Percentiles rank a stretch among this genome's conserved stretches.
These are phyloP conservation scores for Xylaria sp. DNA, from an alignment of 2,329 filamentous ascomycete species.

Conservation along the genomic window DNA sequence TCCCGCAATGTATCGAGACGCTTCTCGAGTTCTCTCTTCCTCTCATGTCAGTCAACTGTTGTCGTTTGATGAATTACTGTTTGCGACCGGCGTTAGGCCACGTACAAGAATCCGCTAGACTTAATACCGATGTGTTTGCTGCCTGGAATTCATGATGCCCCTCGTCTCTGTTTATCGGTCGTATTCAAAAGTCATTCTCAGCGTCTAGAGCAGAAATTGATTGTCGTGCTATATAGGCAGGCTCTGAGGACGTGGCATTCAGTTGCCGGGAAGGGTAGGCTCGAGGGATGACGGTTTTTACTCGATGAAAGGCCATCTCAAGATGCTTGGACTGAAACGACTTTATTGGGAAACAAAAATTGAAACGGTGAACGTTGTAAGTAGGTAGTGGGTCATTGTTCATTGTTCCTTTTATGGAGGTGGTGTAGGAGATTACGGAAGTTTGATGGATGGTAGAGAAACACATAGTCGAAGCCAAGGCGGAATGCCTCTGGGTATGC, in stretches of 20 bases:
- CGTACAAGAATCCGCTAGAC: conserved; percentile 58
- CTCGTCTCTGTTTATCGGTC: conserved; percentile 24
- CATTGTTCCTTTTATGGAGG: conserved; percentile 1
- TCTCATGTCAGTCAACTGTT: conserved; percentile 47
- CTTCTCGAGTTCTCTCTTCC: conserved; percentile 43
- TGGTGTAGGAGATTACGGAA: conserved; percentile 3
- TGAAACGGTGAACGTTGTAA: conserved; percentile 1
- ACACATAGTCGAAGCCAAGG: conserved; percentile 19
- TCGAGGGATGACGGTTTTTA: conserved; percentile 14
- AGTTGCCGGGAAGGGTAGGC: not conserved
- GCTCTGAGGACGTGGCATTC: not conserved
- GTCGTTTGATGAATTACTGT: conserved; percentile 46
- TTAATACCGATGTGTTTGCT: conserved; percentile 57
- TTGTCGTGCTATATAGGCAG: not conserved
- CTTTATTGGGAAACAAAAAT: conserved; percentile 6
- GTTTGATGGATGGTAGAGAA: conserved; percentile 27
- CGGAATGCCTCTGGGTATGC: conserved; percentile 18
- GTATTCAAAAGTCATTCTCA: conserved; percentile 10
- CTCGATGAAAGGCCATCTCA: conserved; percentile 8
- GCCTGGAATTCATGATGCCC: conserved; percentile 37
- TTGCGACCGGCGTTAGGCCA: conserved; percentile 46
- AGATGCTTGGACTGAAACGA: conserved; percentile 20
- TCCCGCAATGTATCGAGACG: conserved; percentile 30
- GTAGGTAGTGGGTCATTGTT: conserved; percentile 18
- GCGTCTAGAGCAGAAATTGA: not conserved